Conservation (phyloP, 805 yeast species). For the Kodamaea hsintzibuensis region DNA sequence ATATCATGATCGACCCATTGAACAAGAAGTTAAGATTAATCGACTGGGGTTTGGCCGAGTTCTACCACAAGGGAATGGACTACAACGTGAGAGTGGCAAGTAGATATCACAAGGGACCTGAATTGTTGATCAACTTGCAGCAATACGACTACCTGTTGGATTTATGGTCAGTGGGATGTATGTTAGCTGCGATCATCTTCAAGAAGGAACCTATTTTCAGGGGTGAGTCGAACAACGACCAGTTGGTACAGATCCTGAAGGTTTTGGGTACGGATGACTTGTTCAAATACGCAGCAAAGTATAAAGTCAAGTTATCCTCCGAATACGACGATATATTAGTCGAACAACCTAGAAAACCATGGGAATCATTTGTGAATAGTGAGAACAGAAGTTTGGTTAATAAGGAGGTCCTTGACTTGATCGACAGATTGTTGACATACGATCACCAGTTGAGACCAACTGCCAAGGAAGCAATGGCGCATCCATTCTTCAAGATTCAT, state of each 20-base stretch:
- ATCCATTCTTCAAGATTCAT: conserved; percentile 41
- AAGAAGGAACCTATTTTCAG: conserved; percentile 90
- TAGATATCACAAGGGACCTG: conserved; percentile 92
- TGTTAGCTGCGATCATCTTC: conserved; percentile 87
- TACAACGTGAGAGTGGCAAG: conserved; percentile 94
- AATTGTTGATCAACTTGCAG: conserved; percentile 78
- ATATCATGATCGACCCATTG: conserved; percentile 89
- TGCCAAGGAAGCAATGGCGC: conserved; percentile 85
- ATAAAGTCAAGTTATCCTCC: conserved; percentile 65
- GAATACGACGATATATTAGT: conserved; percentile 75
- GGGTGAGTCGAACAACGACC: conserved; percentile 89
- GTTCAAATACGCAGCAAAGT: conserved; percentile 65
- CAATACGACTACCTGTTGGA: conserved; percentile 91
- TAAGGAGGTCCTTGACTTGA: conserved; percentile 72
- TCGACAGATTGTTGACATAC: conserved; percentile 75
- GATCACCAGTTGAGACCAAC: conserved; percentile 89
- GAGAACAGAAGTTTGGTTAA: conserved; percentile 68
- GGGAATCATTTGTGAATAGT: conserved; percentile 74
- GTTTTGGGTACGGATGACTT: conserved; percentile 86
- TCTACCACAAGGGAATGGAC: conserved; percentile 85
- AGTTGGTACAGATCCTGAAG: conserved; percentile 83
- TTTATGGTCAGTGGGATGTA: conserved; percentile 93
- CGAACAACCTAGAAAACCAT: conserved; percentile 77
- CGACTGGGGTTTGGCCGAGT: conserved; percentile 97
- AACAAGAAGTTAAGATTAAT: conserved; percentile 71